These are phyloP conservation scores for Clonostachys chloroleuca DNA, from an alignment of 2,329 filamentous ascomycete species.

Conservation along the genomic window DNA sequence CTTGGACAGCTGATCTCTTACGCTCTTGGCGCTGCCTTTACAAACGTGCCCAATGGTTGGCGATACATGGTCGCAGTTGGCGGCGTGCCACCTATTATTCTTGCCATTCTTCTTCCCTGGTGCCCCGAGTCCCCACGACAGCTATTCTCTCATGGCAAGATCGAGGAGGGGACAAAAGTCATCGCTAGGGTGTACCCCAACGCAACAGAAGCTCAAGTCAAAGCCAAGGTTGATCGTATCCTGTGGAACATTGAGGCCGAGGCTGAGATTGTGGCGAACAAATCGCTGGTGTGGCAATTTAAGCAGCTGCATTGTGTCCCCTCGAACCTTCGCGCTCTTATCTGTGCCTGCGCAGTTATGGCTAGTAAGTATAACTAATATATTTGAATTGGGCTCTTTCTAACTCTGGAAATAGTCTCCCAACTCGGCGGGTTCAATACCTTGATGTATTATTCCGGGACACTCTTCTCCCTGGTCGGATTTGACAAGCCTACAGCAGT, in stretches of 20 bases:
- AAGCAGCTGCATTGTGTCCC: slow-evolving; percentile 23
- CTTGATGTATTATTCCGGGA: slow-evolving; percentile 6
- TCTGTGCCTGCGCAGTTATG: slow-evolving; percentile 27
- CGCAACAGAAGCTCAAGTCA: slow-evolving; percentile 32
- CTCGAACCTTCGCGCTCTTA: slow-evolving; percentile 29
- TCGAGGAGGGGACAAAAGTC: slow-evolving; percentile 29
- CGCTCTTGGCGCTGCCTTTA: slow-evolving; percentile 31
- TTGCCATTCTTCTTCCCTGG: slow-evolving; percentile 33
- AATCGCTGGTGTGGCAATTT: slow-evolving; percentile 5
- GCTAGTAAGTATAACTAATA: slow-evolving; percentile 16
- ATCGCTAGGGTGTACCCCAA: slow-evolving; percentile 32
- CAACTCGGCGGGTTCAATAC: slow-evolving; percentile 6
- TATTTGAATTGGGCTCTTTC: slow-evolving; percentile 25
- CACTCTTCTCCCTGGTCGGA: slow-evolving; percentile 29
- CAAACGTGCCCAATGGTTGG: slow-evolving; percentile 37
- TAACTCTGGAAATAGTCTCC: slow-evolving; percentile 20
- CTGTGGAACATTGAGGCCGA: slow-evolving; percentile 22
- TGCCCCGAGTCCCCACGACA: slow-evolving; percentile 44
- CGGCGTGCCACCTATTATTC: slow-evolving; percentile 37
- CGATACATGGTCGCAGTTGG: slow-evolving; percentile 43
- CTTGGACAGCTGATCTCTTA: slow-evolving; percentile 34
- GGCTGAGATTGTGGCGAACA: slow-evolving; percentile 20
- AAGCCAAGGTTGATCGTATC: slow-evolving; percentile 37
- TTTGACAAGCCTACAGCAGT: slow-evolving; percentile 44
- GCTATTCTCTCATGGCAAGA: slow-evolving; percentile 33